phyloP scores from a whole-genome alignment of 345 rosid species.

The Odontarrhena argentea region DNA sequence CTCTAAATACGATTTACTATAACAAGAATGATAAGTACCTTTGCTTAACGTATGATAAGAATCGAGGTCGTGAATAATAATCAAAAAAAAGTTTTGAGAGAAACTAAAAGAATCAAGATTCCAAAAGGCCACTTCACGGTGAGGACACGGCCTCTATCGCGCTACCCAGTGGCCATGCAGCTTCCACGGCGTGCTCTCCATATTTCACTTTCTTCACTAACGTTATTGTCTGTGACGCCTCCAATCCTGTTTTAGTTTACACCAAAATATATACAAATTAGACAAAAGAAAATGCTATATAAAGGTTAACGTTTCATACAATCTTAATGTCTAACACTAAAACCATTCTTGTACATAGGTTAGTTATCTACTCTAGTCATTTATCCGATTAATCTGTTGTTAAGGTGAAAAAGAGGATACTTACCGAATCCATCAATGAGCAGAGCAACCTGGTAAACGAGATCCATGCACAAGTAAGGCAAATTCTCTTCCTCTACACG shows the following conservation, averaged over 20 bases:
- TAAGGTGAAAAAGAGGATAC: constrained; percentile 18
- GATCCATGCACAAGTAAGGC: constrained; percentile 94
- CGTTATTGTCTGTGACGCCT: constrained; percentile 76
- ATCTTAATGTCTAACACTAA: neutral
- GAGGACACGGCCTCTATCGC: constrained; percentile 92
- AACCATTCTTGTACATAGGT: neutral
- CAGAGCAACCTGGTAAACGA: constrained; percentile 76
- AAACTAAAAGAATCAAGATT: constrained; percentile 30
- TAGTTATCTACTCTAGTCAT: neutral
- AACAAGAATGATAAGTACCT: constrained; percentile 12
- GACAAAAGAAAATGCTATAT: neutral
- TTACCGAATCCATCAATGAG: constrained; percentile 91
- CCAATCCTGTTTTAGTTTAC: constrained; percentile 52
- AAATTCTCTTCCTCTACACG: constrained; percentile 54
- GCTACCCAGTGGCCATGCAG: constrained; percentile 98
- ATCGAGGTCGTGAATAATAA: neutral
- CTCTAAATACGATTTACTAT: constrained; percentile 17
- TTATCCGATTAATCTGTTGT: neutral
- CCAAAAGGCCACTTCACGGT: constrained; percentile 30
- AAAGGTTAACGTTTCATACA: no score
- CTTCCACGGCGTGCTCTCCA: constrained; percentile 70
- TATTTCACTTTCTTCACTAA: constrained; percentile 82
- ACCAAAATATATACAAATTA: neutral
- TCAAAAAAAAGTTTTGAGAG: constrained; percentile 4
- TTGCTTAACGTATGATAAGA: constrained; percentile 10